Evolutionary conservation across 495 filamentous ascomycete genomes (phyloP).

Genomic region (Penicillium malachiteum): DNA sequence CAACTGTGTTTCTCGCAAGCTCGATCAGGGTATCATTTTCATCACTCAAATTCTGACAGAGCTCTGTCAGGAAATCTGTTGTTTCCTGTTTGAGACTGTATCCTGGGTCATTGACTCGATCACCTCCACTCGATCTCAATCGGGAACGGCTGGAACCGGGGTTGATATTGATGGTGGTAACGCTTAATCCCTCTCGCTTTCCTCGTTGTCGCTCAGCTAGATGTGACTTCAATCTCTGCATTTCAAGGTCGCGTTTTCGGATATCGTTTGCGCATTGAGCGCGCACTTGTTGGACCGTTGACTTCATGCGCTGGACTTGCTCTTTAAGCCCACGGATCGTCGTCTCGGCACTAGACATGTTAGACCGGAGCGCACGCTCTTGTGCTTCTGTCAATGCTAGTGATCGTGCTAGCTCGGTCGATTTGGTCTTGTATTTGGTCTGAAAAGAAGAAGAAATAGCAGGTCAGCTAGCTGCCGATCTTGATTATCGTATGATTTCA

Average conservation of each 20-base stretch:
- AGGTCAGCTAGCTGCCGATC: constrained; percentile 13
- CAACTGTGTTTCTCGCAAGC: constrained; percentile 67
- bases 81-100: constrained; percentile 85
- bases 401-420: constrained; percentile 70
- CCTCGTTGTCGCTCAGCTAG: constrained; percentile 57
- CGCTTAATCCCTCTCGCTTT: constrained; percentile 47
- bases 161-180: constrained; percentile 52
- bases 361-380: constrained; percentile 65
- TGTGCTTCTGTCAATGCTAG: constrained; percentile 71
- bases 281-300: constrained; percentile 74
- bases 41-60: constrained; percentile 85
- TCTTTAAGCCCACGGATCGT: constrained; percentile 70
- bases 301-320: constrained; percentile 74
- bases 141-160: constrained; percentile 35
- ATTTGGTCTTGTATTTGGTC: constrained; percentile 66
- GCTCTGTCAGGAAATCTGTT: constrained; percentile 83
- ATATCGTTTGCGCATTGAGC: constrained; percentile 89
- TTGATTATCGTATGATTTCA: background rate
- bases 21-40: constrained; percentile 85
- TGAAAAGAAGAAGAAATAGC: constrained; percentile 11
- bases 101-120: constrained; percentile 54
- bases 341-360: constrained; percentile 69
- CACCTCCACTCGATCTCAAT: constrained; percentile 32
- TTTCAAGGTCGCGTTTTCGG: constrained; percentile 84
- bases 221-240: constrained; percentile 84